Evolutionary conservation across 1,139 yeast genomes (phyloP), one percentile per base, ranked within the genome.

Genomic region (Scheffersomyces quercinus): DNA sequence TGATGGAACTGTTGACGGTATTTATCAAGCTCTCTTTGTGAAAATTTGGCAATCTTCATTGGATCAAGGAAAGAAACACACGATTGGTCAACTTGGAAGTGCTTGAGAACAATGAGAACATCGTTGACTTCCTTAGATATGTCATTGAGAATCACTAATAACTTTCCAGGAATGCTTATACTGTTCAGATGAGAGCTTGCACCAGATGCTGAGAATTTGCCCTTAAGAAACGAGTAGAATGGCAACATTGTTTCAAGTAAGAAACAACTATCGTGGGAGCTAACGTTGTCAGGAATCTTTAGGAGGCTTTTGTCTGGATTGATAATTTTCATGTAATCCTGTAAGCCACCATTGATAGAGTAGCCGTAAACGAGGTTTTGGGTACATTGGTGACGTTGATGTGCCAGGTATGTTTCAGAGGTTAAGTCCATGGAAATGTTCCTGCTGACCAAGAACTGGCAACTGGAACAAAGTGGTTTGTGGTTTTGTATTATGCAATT

Each of bases 311-410:
- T 52, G 28, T 49, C 47, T 0, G 74, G 67, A 30, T 57, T 50
- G 10, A 54, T 49, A 6, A 72, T 59, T 37, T 61, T 61, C 13
- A 73, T 47, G 45, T 52, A 67, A 39, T 70, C 75, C 47, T 72
- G 77, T 20, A 73, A 51, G 1, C 77, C 77, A 3, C 78, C 78
- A 42, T 71, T 69, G 6, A 72, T 42, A 38, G 67, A 67, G 7
- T 48, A 46, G 1, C 78, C 78, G 50, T 68, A 67, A n/a, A 59
- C 62, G 47, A 63, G 56, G 33, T 53, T 49, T 16, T 51, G 49
- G 6, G 52, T 37, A 46, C 77, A 71, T 1, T 58, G 55, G 38
- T 45, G 46, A 3, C 45, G 44, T 28, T 41, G 35, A 35, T 56
- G 55, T 9, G 43, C 28, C 7, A 43, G 45, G 39, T 54, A 54